phyloP scores from a whole-genome alignment of 192 early-diverging fungal species.

The Backusella liffmaniae region DNA sequence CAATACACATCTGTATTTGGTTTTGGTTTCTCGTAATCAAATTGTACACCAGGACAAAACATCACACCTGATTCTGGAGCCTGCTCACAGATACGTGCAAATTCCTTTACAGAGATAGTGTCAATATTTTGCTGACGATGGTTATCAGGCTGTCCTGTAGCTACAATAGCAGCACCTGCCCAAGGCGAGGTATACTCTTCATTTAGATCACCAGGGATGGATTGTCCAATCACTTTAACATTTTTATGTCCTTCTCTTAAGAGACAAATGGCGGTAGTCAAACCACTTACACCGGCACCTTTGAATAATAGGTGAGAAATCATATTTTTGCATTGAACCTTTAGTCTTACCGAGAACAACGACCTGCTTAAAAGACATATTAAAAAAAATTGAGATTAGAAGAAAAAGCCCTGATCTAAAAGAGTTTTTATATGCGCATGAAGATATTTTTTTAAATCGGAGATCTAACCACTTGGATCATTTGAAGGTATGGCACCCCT shows the following conservation, averaged over 20 bases:
- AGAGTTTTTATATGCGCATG: not conserved
- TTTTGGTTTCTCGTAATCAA: constrained; percentile 21
- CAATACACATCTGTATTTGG: constrained; percentile 28
- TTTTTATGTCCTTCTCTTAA: constrained; percentile 52
- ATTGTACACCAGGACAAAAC: constrained; percentile 36
- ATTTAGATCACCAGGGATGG: constrained; percentile 49
- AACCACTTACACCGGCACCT: constrained; percentile 77
- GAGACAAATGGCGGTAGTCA: constrained; percentile 70
- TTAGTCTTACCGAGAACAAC: constrained; percentile 19
- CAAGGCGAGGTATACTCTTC: constrained; percentile 58
- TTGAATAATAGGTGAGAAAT: not conserved
- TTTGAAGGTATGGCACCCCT: constrained; percentile 58
- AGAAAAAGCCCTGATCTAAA: not conserved
- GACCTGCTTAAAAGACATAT: not conserved
- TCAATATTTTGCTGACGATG: constrained; percentile 38
- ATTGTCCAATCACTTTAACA: constrained; percentile 59
- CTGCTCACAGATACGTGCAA: constrained; percentile 22
- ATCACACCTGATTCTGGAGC: constrained; percentile 38
- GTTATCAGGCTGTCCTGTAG: constrained; percentile 29
- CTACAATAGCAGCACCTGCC: constrained; percentile 43
- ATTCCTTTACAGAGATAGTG: constrained; percentile 32
- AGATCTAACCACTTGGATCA: constrained; percentile 62
- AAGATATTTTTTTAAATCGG: not conserved
- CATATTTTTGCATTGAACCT: not conserved
- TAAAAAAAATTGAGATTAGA: not conserved